Conservation (phyloP, 1,284 basidiomycete genomes). For the Leccinum fallax region DNA sequence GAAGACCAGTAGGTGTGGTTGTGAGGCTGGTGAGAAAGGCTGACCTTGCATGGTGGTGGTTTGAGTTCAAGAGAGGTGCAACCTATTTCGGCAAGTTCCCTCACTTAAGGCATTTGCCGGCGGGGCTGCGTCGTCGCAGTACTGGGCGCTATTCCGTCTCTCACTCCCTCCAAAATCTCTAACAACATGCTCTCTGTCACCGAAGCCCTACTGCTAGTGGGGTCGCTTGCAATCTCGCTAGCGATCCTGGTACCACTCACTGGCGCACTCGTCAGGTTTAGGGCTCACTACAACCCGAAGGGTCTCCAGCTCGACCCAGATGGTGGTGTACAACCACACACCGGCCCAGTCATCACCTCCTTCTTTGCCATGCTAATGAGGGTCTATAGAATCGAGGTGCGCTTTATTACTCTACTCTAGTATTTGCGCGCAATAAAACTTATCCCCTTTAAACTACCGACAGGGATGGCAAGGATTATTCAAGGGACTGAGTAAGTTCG, state of each 20-base stretch:
- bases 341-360: conserved; percentile 65
- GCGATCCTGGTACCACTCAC: conserved; percentile 62
- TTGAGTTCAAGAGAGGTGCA: conserved; percentile 34
- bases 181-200: conserved; percentile 40
- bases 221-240: conserved; percentile 53
- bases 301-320: conserved; percentile 82
- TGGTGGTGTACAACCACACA: conserved; percentile 73
- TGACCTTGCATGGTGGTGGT: conserved; percentile 41
- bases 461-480: conserved; percentile 80
- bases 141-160: not conserved
- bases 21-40: conserved; percentile 1
- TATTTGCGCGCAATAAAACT: not conserved
- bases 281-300: conserved; percentile 82
- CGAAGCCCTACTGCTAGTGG: conserved; percentile 48
- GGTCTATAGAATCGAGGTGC: conserved; percentile 76
- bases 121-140: conserved; percentile 12
- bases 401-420: conserved; percentile 14
- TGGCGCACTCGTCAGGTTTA: conserved; percentile 70
- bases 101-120: conserved; percentile 29
- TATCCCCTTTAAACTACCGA: not conserved
- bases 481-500: conserved; percentile 76
- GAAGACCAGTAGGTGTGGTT: not conserved
- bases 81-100: conserved; percentile 27
- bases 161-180: not conserved
- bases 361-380: conserved; percentile 73